Evolutionary conservation across 2,329 filamentous ascomycete genomes (phyloP).

Genomic region (Pestalotiopsis sp.): DNA sequence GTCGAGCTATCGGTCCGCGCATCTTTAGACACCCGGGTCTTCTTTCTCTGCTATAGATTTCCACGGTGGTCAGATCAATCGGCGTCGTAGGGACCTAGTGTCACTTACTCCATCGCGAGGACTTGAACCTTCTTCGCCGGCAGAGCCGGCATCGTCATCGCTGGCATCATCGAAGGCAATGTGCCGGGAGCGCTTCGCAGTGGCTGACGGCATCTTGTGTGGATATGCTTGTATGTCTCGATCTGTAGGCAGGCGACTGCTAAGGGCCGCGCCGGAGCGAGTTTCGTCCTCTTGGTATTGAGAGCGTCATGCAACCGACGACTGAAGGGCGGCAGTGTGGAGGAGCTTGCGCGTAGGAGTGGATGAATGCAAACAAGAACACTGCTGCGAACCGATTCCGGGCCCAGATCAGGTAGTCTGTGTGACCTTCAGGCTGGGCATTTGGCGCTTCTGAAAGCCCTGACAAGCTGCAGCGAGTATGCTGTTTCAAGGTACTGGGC

Average conservation of each 20-base stretch:
- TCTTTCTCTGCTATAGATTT: slow-evolving; percentile 36
- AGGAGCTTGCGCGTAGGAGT: no score
- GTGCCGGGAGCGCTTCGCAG: slow-evolving; percentile 44
- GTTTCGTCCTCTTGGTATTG: neutral
- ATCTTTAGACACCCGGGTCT: slow-evolving; percentile 35
- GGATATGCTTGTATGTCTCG: neutral
- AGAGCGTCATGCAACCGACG: neutral
- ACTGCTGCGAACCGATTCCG: no score
- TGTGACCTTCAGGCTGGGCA: no score
- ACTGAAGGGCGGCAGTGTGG: no score
- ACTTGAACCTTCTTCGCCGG: slow-evolving; percentile 43
- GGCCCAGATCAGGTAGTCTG: no score
- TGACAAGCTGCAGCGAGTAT: neutral
- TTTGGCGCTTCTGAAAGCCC: neutral
- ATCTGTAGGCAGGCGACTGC: neutral
- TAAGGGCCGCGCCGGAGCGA: neutral
- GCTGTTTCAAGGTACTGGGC: neutral
- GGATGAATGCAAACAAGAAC: no score
- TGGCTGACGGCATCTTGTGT: slow-evolving; percentile 26
- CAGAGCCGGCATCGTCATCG: slow-evolving; percentile 35
- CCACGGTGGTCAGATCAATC: slow-evolving; percentile 15
- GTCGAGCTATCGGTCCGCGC: slow-evolving; percentile 18
- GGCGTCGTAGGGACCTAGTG: slow-evolving; percentile 7
- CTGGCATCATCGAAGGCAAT: slow-evolving; percentile 32
- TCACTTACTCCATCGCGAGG: slow-evolving; percentile 41